Evolutionary conservation across 805 yeast genomes (phyloP).

Genomic region (Sugiyamaella chiloensis): DNA sequence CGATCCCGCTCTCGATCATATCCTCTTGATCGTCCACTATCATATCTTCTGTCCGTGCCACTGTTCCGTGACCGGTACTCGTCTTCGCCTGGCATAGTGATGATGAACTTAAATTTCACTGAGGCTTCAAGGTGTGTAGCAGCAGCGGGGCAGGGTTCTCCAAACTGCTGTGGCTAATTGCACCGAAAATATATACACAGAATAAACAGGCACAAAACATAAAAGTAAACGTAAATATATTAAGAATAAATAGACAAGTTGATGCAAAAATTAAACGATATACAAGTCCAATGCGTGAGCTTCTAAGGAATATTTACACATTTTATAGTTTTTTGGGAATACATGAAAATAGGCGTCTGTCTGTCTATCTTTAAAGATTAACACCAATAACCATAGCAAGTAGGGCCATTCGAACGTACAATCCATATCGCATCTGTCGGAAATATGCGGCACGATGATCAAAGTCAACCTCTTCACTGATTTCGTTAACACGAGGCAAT

Average conservation of each 20-base stretch:
- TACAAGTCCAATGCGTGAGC: too few species aligned
- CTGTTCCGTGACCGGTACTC: background rate
- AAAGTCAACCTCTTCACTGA: conserved; percentile 96
- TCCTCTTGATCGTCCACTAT: conserved; percentile 4
- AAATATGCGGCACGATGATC: conserved; percentile 99
- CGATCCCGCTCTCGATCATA: conserved; percentile 14
- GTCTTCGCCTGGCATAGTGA: background rate
- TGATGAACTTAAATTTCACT: background rate
- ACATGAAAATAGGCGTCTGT: background rate
- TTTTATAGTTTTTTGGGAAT: too few species aligned
- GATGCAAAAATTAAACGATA: conserved; percentile 9
- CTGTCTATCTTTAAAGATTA: conserved; percentile 60
- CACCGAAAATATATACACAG: too few species aligned
- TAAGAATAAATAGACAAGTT: conserved; percentile 6
- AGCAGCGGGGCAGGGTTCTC: too few species aligned
- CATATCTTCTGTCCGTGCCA: background rate
- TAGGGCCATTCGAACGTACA: conserved; percentile 97
- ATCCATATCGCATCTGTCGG: conserved; percentile 99
- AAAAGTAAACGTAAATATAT: conserved; percentile 4
- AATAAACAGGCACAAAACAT: conserved; percentile 2
- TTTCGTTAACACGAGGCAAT: conserved; percentile 94
- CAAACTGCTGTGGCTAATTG: too few species aligned
- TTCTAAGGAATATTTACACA: conserved; percentile 12
- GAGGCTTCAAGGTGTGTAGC: background rate
- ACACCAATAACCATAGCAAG: conserved; percentile 97